Evolutionary conservation across 108 stramenopile genomes (phyloP), one percentile per base, ranked within the genome.

Genomic region (Skeletonema potamos): DNA sequence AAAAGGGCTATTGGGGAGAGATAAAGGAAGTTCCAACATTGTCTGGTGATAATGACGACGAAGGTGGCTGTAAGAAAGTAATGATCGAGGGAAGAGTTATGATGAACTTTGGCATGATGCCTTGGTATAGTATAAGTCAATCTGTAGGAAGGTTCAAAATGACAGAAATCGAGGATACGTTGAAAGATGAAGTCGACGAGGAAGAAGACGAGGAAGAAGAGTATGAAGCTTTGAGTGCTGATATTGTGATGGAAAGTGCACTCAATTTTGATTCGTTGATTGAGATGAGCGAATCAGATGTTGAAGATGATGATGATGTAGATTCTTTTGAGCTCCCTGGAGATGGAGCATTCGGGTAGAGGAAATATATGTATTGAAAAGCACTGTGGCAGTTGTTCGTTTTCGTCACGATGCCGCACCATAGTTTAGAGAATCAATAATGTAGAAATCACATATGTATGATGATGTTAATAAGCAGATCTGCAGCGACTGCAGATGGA

Each of bases 111-210:
- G 90, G 90, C 10, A 71, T 93, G 11, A 90, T 88, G 72, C 89
- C 89, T 24, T 56, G 65, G n/a, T n/a, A n/a, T n/a, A n/a, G n/a
- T n/a, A n/a, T n/a, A n/a, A n/a, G n/a, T n/a, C n/a, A n/a, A 28
- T 85, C 89, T 18, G 78, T 91, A 5, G 92, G 76, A 20, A 76
- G 84, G 32, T 93, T 93, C 58, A 83, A 85, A 61, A 87, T 93
- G 87, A 67, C 72, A 30, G 76, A 82, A 46, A 83, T 74, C 15
- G 86, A 87, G 20, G 82, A 89, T 15, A 65, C 72, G 0, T 77
- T 84, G 26, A 77, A 77, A 12, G 74, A 76, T 17, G 87, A 86
- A 22, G 85, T 85, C 8, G 85, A 85, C 7, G 84, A 84, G 15
- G 79, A 77, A 0, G 86, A 88, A 4, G n/a, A n/a, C 2, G 75